Base-by-base conservation (phyloP, 2,329 filamentous ascomycete species). In the Xylaria sp. region DNA sequence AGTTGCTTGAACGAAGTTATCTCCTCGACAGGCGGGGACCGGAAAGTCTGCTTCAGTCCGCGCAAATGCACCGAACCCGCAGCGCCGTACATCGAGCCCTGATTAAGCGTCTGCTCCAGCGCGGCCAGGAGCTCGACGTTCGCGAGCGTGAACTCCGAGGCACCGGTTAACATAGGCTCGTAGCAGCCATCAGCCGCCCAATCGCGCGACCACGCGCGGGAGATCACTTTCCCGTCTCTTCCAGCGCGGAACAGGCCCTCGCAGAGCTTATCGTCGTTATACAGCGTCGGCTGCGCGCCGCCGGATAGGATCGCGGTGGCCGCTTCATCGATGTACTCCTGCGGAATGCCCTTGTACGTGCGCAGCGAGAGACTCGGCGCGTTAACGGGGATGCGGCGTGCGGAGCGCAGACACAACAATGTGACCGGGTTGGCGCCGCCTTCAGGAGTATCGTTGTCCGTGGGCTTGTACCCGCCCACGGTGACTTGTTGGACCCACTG, bases 401-500 rank as follows among this genome's bases (percentile, higher is more conserved):
- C 51, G 4, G 63, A 60, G 28, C 58, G 59, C 14, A 65, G 56
- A 4, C 63, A 65, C 1, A 65, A 52, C 3, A 65, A 47, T 11
- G 63, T 63, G 42, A 65, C 63, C 6, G 33, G 38, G 42, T 65
- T 65, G 28, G 60, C 60, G 17, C 60, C 63, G n/a, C 63, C 56
- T 28, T 50, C 56, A 2, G 60, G 60, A 0, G 15, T 31, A 8
- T 63, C 60, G 4, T 17, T 49, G 4, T 65, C 56, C 8, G 60
- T 65, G 8, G 55, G 5, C 40, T 60, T 60, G 23, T 65, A 65
- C 2, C 63, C 60, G 37, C 63, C 60, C 2, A 65, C 23, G 42
- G 63, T 65, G 37, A 63, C 40, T 31, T 65, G 63, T 42, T 65
- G 63, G 35, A 65, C 63, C 63, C 60, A 65, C 28, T 65, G 63